Evolutionary conservation across 371 early-diverging fungal species (phyloP).

Genomic region (Nematocida major): DNA sequence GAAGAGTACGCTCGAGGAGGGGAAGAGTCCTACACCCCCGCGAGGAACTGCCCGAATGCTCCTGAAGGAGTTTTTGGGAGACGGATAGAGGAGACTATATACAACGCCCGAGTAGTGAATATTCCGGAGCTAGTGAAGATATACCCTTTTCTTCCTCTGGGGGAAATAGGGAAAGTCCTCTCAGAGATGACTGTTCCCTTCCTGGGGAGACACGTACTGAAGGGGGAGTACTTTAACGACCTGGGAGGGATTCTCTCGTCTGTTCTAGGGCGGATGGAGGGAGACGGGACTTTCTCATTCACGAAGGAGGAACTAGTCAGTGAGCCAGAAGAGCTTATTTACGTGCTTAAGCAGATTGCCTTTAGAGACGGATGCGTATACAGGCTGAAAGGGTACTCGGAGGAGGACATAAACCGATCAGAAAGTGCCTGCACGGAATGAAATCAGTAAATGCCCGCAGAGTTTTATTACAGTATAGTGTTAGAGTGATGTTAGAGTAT

Average conservation of each 20-base stretch:
- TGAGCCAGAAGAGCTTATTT: constrained; percentile 18
- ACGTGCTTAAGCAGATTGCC: constrained; percentile 24
- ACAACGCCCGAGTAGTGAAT: constrained; percentile 46
- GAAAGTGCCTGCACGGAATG: neutral
- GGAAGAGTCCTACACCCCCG: neutral
- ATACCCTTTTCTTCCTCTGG: neutral
- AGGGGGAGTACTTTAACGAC: constrained; percentile 36
- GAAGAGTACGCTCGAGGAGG: neutral
- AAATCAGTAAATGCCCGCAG: neutral
- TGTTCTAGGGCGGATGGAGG: constrained; percentile 26
- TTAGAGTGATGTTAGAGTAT: neutral
- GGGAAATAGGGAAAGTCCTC: neutral
- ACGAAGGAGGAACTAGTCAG: constrained; percentile 15
- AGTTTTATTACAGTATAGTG: neutral
- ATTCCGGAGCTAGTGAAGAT: neutral
- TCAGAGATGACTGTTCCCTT: constrained; percentile 19
- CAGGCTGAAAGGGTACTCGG: constrained; percentile 22
- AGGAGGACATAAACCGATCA: neutral
- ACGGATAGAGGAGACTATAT: constrained; percentile 28
- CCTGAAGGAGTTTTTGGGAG: no score
- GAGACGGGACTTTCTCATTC: neutral
- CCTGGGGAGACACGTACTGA: constrained; percentile 24
- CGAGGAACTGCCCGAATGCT: neutral
- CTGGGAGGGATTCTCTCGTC: neutral
- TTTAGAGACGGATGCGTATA: constrained; percentile 2